phyloP scores from a whole-genome alignment of 139 green algal genomes.

The Tetradesmus lagerheimii region DNA sequence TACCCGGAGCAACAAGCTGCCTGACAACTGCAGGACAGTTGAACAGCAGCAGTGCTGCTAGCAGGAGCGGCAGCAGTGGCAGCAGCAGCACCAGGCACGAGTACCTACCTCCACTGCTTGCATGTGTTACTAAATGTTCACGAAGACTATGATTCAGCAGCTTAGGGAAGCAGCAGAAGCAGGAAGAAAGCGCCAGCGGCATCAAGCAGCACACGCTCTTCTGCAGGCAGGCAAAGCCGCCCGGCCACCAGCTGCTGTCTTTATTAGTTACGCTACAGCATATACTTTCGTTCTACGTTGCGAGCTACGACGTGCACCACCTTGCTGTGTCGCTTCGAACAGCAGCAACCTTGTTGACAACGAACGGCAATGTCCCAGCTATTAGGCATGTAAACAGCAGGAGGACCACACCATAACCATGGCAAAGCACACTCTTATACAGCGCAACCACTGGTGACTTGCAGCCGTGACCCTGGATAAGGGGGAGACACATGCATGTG shows the following conservation, averaged over 20 bases:
- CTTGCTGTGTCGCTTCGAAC: not conserved
- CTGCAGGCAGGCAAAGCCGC: not conserved
- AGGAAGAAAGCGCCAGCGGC: not conserved
- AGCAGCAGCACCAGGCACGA: not conserved
- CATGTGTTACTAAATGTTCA: not conserved
- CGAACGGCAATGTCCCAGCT: not conserved
- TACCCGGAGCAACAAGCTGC: too few species aligned
- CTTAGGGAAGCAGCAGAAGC: not conserved
- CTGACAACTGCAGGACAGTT: too few species aligned
- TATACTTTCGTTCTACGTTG: too few species aligned
- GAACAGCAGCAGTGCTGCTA: too few species aligned
- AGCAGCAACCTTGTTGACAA: not conserved
- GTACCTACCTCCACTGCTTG: not conserved
- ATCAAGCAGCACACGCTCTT: not conserved
- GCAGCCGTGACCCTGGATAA: too few species aligned
- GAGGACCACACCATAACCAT: too few species aligned
- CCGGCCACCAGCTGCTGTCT: not conserved
- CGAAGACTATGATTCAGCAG: not conserved
- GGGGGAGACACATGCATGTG: not conserved
- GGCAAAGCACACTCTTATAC: too few species aligned
- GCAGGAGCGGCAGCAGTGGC: not conserved
- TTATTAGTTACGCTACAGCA: too few species aligned
- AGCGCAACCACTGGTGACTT: too few species aligned
- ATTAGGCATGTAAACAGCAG: not conserved
- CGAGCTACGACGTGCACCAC: too few species aligned